Evolutionary conservation across 1,284 basidiomycete species (phyloP).

Genomic region (Ceratobasidium sp.): DNA sequence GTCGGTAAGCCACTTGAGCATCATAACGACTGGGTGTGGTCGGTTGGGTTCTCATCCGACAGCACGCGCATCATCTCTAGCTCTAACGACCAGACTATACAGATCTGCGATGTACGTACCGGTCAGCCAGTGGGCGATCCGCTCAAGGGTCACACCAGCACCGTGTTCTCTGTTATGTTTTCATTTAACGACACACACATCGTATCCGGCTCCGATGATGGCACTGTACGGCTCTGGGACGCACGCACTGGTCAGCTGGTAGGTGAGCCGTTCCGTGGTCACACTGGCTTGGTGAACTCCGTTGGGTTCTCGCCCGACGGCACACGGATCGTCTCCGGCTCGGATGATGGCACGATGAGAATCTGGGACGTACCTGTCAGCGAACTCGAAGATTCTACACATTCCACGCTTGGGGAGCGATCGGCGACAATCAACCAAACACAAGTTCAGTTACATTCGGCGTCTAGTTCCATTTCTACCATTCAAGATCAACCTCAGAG

Average conservation of each 20-base stretch:
- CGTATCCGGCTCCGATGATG: background rate
- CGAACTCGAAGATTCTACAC: background rate
- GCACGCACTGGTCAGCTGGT: too few species aligned
- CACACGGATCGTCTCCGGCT: too few species aligned
- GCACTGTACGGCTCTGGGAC: background rate
- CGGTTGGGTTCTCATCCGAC: conserved; percentile 26
- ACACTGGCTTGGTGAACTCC: background rate
- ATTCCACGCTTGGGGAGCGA: background rate
- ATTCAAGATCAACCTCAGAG: too few species aligned
- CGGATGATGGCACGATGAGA: too few species aligned
- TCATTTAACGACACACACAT: background rate
- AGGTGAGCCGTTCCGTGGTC: too few species aligned
- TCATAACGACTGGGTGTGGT: background rate
- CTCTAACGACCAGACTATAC: background rate
- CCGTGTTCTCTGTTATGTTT: background rate
- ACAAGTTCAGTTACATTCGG: too few species aligned
- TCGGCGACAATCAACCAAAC: background rate
- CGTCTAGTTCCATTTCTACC: too few species aligned
- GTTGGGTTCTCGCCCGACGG: too few species aligned
- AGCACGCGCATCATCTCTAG: conserved; percentile 7
- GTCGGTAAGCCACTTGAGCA: conserved; percentile 5
- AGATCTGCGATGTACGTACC: background rate
- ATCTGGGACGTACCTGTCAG: too few species aligned
- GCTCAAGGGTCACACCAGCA: background rate
- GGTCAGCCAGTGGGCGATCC: background rate